Base-by-base conservation (phyloP, 257 asterid genomes). In the Primulina eburnea region DNA sequence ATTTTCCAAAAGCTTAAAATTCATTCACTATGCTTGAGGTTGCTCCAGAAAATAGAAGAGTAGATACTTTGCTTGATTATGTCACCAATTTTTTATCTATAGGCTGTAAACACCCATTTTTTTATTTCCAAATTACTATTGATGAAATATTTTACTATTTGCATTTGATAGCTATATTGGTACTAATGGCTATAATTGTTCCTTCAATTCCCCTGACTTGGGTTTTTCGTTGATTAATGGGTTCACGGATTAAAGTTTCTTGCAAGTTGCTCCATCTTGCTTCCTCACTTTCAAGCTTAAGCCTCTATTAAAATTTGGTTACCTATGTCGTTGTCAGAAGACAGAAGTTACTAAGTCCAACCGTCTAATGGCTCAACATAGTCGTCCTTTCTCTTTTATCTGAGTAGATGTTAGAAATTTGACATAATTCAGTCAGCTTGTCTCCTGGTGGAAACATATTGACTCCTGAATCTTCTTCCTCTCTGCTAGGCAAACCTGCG, bases 401-500 rank as follows among this genome's bases (percentile, higher is more conserved):
- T 57, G 17, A 59, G 64, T 78, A 59, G 69, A 38, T 65, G 9
- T n/a, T 50, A 17, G 57, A 18, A 60, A 58, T 37, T 60, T 37
- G 50, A 24, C 69, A 16, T 37, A 68, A 58, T 50, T 76, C n/a
- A 29, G 26, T 63, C 65, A 35, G 68, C 35, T 53, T 73, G 40
- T 67, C 62, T 28, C 67, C 58, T 63, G 30, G 70, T 69, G 10
- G 66, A 50, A 32, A 16, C 52, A 62, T 62, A 72, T 58, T 17
- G 61, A 24, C 62, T 35, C 40, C 57, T 68, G 64, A 47, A 20
- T 52, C 57, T 57, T 47, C 35, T 73, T 70, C 34, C 53, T 64
- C 68, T 74, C 65, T 77, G 56, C 74, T 67, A 94, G 99, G 99
- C 88, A 91, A 92, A 76, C 98, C 99, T 64, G 69, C 71, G 77